These are phyloP conservation scores for Tetrapisispora arboricola DNA, from an alignment of 805 yeast genomes.

Conservation along the genomic window DNA sequence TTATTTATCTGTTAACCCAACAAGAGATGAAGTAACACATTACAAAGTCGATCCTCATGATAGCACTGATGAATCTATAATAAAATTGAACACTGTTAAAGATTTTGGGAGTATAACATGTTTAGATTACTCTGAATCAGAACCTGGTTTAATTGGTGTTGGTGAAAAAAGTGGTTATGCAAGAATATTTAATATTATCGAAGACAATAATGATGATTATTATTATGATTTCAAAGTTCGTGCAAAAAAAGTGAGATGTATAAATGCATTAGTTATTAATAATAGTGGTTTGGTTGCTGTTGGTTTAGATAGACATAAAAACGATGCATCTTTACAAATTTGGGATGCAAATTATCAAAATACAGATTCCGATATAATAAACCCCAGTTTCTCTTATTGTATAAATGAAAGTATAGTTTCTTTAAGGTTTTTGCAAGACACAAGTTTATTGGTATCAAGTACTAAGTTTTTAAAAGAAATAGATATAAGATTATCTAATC, in stretches of 20 bases:
- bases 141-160: conserved; percentile 54
- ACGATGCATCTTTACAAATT: conserved; percentile 63
- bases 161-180: conserved; percentile 68
- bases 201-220: conserved; percentile 9
- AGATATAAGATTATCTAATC: conserved; percentile 57
- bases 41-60: conserved; percentile 44
- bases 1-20: conserved; percentile 56
- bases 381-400: conserved; percentile 47
- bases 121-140: conserved; percentile 46
- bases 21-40: conserved; percentile 68
- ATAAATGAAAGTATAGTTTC: conserved; percentile 70
- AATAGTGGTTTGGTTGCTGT: conserved; percentile 56
- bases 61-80: conserved; percentile 43
- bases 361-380: conserved; percentile 40
- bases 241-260: conserved; percentile 61
- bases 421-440: conserved; percentile 52
- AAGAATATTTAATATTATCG: conserved; percentile 48
- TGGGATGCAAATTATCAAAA: conserved; percentile 67
- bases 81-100: conserved; percentile 41
- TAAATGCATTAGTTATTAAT: conserved; percentile 66
- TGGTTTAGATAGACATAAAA: conserved; percentile 70
- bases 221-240: conserved; percentile 28
- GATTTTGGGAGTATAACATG: conserved; percentile 66
- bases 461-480: conserved; percentile 69
- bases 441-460: conserved; percentile 59